Percentiles rank a stretch among this genome's conserved stretches.
Evolutionary conservation across 2,329 filamentous ascomycete genomes (phyloP).

Genomic region (Fusarium pseudonygamai): DNA sequence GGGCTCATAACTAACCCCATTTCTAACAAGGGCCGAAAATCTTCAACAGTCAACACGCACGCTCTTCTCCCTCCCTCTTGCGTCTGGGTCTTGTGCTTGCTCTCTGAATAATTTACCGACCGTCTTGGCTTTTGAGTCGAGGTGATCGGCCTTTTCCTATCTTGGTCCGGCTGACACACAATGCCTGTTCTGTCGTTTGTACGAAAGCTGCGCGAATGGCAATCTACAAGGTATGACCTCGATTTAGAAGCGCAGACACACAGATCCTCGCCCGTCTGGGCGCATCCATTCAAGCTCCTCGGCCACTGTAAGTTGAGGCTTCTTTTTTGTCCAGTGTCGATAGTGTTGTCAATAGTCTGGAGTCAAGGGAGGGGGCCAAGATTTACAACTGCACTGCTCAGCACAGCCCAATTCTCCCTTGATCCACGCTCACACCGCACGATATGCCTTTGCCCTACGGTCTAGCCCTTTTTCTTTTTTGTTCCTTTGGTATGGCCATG

Average conservation of each 20-base stretch:
- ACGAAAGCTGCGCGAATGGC: constrained; percentile 5
- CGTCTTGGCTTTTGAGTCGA: neutral
- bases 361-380: neutral
- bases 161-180: neutral
- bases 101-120: neutral
- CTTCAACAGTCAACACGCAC: neutral
- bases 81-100: neutral
- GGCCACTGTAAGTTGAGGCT: constrained; percentile 5
- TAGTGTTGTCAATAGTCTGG: constrained; percentile 10
- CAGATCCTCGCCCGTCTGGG: constrained; percentile 2
- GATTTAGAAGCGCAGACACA: constrained; percentile 24
- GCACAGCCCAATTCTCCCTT: neutral
- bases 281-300: constrained; percentile 12
- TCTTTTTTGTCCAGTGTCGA: neutral
- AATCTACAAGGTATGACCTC: constrained; percentile 17
- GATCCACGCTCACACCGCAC: neutral
- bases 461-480: neutral
- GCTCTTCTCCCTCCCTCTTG: neutral
- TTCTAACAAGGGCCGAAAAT: constrained; percentile 3
- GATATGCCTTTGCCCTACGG: neutral
- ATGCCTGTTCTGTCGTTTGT: constrained; percentile 3
- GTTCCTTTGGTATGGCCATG: neutral
- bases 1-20: constrained; percentile 7
- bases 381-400: neutral
- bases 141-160: constrained; percentile 1